Percentiles rank a stretch among this genome's conserved stretches.
phyloP scores from a whole-genome alignment of 192 early-diverging fungal species.

The Dispira simplex region DNA sequence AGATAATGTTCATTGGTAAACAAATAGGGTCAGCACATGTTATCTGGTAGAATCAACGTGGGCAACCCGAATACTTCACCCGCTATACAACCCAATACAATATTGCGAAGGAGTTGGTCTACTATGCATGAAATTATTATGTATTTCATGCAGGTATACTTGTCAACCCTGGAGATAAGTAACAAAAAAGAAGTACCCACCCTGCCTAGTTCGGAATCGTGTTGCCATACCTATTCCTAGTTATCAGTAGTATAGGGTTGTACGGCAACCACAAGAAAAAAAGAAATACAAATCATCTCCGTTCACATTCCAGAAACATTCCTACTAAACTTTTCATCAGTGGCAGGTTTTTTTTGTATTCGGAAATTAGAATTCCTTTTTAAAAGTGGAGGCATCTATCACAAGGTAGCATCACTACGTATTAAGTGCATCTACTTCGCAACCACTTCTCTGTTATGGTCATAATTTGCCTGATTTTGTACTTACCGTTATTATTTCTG shows the following conservation, averaged over 20 bases:
- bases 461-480: slow-evolving; percentile 13
- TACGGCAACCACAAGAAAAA: background rate
- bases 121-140: background rate
- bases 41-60: no score
- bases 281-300: background rate
- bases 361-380: background rate
- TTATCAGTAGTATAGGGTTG: background rate
- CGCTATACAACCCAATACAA: background rate
- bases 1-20: no score
- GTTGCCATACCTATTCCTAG: slow-evolving; percentile 32
- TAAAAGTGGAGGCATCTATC: no score
- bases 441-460: slow-evolving; percentile 16
- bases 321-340: background rate
- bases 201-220: slow-evolving; percentile 19
- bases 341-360: background rate
- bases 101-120: background rate
- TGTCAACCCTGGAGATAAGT: slow-evolving; percentile 20
- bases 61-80: background rate
- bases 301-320: background rate
- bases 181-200: background rate
- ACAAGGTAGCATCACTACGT: background rate
- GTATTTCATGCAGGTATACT: slow-evolving; percentile 6
- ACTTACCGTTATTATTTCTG: background rate
- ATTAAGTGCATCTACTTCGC: slow-evolving; percentile 6
- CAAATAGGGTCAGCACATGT: no score